A percentile compares a stretch with the other conserved stretches of the same genome.
phyloP scores from a whole-genome alignment of 192 early-diverging fungal genomes.

The Coemansia asiatica region DNA sequence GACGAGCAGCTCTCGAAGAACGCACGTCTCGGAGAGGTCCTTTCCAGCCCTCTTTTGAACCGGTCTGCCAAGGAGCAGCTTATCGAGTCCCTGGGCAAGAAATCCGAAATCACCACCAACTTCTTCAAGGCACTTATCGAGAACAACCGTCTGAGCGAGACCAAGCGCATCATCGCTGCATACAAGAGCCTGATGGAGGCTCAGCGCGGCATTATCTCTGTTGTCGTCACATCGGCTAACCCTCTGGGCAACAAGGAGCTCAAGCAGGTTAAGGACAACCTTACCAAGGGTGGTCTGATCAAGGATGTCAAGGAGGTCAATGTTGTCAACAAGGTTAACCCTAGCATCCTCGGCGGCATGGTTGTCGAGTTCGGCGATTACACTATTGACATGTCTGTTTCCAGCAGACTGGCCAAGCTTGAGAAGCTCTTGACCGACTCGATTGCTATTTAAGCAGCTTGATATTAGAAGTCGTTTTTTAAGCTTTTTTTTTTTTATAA shows the following conservation, averaged over 20 bases:
- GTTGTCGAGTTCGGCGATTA: conserved; percentile 96
- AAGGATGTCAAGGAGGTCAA: conserved; percentile 79
- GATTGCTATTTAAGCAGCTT: conserved; percentile 28
- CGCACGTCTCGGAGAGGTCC: conserved; percentile 63
- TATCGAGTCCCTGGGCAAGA: conserved; percentile 66
- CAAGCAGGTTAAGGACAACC: conserved; percentile 69
- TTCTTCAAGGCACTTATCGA: conserved; percentile 90
- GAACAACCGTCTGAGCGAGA: conserved; percentile 89
- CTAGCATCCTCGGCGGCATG: conserved; percentile 91
- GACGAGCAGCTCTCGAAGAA: conserved; percentile 71
- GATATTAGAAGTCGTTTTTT: neutral
- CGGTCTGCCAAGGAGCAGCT: conserved; percentile 71
- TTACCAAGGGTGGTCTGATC: conserved; percentile 80
- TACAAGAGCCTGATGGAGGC: conserved; percentile 87
- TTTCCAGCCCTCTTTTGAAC: conserved; percentile 88
- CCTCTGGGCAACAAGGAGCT: conserved; percentile 69
- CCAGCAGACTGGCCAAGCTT: conserved; percentile 93
- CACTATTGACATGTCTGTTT: conserved; percentile 96
- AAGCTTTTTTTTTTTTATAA: neutral
- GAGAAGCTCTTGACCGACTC: conserved; percentile 83
- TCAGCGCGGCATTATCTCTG: conserved; percentile 81
- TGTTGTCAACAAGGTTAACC: conserved; percentile 76
- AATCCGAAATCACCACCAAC: conserved; percentile 82
- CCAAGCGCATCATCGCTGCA: conserved; percentile 75
- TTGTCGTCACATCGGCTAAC: conserved; percentile 87